A percentile compares a stretch with the other conserved stretches of the same genome.
phyloP scores from a whole-genome alignment of 305 asterid species.

The Lippia alba region DNA sequence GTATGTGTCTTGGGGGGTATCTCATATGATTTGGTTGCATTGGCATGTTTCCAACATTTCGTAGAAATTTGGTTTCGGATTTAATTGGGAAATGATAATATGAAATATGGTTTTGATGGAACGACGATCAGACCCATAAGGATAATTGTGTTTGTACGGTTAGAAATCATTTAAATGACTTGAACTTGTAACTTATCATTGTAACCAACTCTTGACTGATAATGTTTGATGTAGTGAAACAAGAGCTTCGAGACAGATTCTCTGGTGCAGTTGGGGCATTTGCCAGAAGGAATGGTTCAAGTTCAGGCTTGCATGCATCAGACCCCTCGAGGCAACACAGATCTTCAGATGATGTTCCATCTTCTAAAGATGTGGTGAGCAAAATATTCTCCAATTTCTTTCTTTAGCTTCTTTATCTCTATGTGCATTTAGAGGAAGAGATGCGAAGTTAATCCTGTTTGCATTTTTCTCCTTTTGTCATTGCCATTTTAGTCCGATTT shows the following conservation, averaged over 20 bases:
- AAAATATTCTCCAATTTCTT: not conserved
- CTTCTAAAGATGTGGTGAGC: constrained; percentile 82
- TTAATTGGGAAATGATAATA: too few species aligned
- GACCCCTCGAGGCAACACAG: constrained; percentile 65
- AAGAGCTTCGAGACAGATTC: constrained; percentile 65
- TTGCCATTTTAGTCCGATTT: too few species aligned
- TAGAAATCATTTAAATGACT: too few species aligned
- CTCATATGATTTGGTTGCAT: not conserved
- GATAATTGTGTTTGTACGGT: too few species aligned
- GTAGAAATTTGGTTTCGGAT: not conserved
- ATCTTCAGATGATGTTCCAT: constrained; percentile 63
- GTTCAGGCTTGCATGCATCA: constrained; percentile 58
- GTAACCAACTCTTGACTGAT: constrained; percentile 1
- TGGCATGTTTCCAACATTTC: not conserved
- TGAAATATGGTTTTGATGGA: too few species aligned
- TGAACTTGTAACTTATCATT: constrained; percentile 5
- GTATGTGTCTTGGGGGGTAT: not conserved
- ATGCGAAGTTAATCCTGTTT: too few species aligned
- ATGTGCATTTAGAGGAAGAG: not conserved
- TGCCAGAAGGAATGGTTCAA: constrained; percentile 63
- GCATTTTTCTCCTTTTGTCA: too few species aligned
- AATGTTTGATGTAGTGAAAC: constrained; percentile 51
- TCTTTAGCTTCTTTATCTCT: not conserved
- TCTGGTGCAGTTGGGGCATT: constrained; percentile 74
- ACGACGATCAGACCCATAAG: too few species aligned